phyloP scores from a whole-genome alignment of 2,329 filamentous ascomycete species.

The Fusarium sacchari region DNA sequence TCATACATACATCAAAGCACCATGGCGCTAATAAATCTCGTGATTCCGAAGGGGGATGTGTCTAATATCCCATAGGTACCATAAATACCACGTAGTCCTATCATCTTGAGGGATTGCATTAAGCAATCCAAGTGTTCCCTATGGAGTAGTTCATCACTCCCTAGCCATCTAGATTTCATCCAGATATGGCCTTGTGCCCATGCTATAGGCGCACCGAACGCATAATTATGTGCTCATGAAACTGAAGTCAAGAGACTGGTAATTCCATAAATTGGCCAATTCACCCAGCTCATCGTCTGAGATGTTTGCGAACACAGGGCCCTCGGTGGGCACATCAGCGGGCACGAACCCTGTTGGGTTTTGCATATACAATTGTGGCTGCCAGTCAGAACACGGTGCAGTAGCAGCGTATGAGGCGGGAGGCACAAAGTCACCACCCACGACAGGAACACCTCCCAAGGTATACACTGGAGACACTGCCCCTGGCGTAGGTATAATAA shows the following conservation, averaged over 20 bases:
- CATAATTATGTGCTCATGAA: conserved; percentile 37
- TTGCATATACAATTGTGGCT: conserved; percentile 20
- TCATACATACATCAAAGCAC: not conserved
- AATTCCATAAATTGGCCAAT: conserved; percentile 49
- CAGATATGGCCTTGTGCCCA: not conserved
- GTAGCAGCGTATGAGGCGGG: conserved; percentile 8
- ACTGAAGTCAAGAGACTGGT: conserved; percentile 47
- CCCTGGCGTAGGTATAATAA: not conserved
- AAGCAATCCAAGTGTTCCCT: not conserved
- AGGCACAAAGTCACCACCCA: not conserved
- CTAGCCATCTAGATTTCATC: not conserved
- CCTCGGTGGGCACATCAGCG: conserved; percentile 11
- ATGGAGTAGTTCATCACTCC: not conserved
- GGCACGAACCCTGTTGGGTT: conserved; percentile 9
- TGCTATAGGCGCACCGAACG: not conserved
- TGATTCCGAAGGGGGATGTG: not conserved
- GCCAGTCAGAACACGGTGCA: conserved; percentile 21
- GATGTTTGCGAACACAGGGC: conserved; percentile 42
- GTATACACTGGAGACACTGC: conserved; percentile 17
- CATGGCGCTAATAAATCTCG: not conserved
- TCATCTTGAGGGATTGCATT: not conserved
- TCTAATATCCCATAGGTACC: not conserved
- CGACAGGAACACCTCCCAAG: not conserved
- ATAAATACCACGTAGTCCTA: not conserved
- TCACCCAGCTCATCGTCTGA: conserved; percentile 49